These are phyloP conservation scores for Trichomonascaceae sp. DNA, from an alignment of 1,139 yeast genomes.

Conservation along the genomic window DNA sequence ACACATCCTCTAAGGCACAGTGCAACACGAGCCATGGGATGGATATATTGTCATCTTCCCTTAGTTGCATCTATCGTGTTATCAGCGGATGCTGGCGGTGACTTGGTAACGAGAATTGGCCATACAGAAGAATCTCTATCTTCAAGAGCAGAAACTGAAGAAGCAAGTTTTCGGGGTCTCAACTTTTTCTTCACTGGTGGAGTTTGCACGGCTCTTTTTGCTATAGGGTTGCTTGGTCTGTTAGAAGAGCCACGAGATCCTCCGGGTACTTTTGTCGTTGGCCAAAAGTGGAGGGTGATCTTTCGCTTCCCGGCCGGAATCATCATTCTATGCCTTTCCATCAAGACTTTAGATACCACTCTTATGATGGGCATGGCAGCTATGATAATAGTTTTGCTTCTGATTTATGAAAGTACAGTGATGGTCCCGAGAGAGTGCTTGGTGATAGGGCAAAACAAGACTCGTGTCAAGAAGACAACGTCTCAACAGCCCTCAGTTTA, in stretches of 20 bases:
- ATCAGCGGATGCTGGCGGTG: slow-evolving; percentile 61
- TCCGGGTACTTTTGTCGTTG: slow-evolving; percentile 16
- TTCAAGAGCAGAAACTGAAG: slow-evolving; percentile 25
- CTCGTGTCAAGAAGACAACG: not conserved
- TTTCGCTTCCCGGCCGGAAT: slow-evolving; percentile 33
- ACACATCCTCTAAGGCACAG: slow-evolving; percentile 52
- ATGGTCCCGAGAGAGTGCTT: slow-evolving; percentile 9
- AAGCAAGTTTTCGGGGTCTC: slow-evolving; percentile 22
- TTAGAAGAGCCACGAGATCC: slow-evolving; percentile 40
- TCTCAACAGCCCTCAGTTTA: not conserved
- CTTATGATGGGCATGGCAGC: slow-evolving; percentile 42
- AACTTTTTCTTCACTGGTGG: slow-evolving; percentile 49
- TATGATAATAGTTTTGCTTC: slow-evolving; percentile 25
- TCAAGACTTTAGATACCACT: slow-evolving; percentile 42
- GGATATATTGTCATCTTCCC: slow-evolving; percentile 50
- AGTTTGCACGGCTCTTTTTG: slow-evolving; percentile 37
- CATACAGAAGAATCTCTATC: slow-evolving; percentile 51
- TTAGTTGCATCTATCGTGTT: slow-evolving; percentile 33
- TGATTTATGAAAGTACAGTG: slow-evolving; percentile 16
- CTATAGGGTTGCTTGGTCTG: slow-evolving; percentile 37
- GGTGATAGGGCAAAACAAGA: not conserved
- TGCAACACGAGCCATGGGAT: slow-evolving; percentile 42
- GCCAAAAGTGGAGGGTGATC: slow-evolving; percentile 36
- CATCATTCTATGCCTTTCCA: slow-evolving; percentile 40
- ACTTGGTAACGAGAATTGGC: slow-evolving; percentile 29